Conservation (phyloP, 2,329 filamentous ascomycete genomes). For the Lizonia empirigonia region DNA sequence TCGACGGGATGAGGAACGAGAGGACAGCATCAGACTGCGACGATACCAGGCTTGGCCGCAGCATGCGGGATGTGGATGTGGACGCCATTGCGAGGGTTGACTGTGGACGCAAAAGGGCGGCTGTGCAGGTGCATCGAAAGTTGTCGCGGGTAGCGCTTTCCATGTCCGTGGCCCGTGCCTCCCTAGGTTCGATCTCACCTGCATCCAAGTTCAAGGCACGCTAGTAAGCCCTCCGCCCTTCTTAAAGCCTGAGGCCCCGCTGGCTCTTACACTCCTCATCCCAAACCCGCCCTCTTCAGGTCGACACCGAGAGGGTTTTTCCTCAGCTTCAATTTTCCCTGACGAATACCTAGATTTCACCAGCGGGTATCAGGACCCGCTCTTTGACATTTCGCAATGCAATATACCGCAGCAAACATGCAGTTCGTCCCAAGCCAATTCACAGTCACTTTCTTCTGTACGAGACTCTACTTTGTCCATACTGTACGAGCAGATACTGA, state of each 20-base stretch:
- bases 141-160: slow-evolving; percentile 16
- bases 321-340: slow-evolving; percentile 43
- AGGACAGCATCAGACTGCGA: slow-evolving; percentile 28
- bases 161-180: slow-evolving; percentile 1
- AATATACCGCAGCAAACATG: slow-evolving; percentile 31
- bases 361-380: slow-evolving; percentile 46
- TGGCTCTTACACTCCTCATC: slow-evolving; percentile 28
- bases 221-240: slow-evolving; percentile 12
- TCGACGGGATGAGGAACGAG: slow-evolving; percentile 35
- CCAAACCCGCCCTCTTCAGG: slow-evolving; percentile 37
- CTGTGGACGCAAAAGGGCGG: slow-evolving; percentile 23
- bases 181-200: slow-evolving; percentile 5
- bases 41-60: slow-evolving; percentile 30
- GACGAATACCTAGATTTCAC: slow-evolving; percentile 45
- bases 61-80: slow-evolving; percentile 33
- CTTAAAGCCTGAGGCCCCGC: slow-evolving; percentile 27
- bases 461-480: background rate
- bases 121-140: slow-evolving; percentile 29
- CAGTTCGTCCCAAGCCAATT: slow-evolving; percentile 28
- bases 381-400: slow-evolving; percentile 40
- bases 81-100: slow-evolving; percentile 39
- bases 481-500: background rate
- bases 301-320: slow-evolving; percentile 44
- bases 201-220: background rate
- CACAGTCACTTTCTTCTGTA: slow-evolving; percentile 31